These are phyloP conservation scores for Candida mesenterica DNA, from an alignment of 1,139 yeast species.

Conservation along the genomic window DNA sequence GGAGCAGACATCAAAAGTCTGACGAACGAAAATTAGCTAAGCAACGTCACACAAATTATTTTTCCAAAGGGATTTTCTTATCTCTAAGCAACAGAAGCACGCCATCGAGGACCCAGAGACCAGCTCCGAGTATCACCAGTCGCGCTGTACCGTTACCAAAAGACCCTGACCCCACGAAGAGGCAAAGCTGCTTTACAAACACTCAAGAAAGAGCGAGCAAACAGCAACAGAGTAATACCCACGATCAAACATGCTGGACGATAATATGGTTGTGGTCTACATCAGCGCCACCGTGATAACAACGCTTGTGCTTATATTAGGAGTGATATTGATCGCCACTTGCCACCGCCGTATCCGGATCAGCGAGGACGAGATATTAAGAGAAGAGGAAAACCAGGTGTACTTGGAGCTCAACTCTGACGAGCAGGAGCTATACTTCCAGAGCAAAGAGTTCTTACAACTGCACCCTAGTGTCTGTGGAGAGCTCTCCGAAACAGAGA, in stretches of 20 bases:
- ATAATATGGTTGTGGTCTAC: slow-evolving; percentile 1
- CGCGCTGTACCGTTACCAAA: neutral
- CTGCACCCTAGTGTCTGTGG: slow-evolving; percentile 55
- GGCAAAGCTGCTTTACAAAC: too few species aligned
- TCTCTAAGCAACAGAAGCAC: neutral
- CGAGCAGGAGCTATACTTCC: slow-evolving; percentile 78
- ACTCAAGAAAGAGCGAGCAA: neutral
- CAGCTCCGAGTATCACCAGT: too few species aligned
- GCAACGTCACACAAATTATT: neutral
- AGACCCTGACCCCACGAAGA: too few species aligned
- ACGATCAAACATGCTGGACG: neutral
- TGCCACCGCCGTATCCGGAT: slow-evolving; percentile 6
- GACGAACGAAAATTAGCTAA: too few species aligned
- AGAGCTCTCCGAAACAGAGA: slow-evolving; percentile 46
- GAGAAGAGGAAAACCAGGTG: slow-evolving; percentile 62
- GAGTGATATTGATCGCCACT: neutral
- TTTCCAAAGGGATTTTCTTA: neutral
- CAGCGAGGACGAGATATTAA: slow-evolving; percentile 54
- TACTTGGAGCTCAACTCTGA: slow-evolving; percentile 63
- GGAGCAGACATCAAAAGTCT: too few species aligned
- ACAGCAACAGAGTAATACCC: neutral
- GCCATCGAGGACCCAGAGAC: neutral
- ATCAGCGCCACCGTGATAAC: neutral
- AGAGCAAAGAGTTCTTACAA: slow-evolving; percentile 57
- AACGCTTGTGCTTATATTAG: slow-evolving; percentile 1